These are phyloP conservation scores for Heterobasidion irregulare DNA, from an alignment of 1,284 basidiomycete species.

Conservation along the genomic window DNA sequence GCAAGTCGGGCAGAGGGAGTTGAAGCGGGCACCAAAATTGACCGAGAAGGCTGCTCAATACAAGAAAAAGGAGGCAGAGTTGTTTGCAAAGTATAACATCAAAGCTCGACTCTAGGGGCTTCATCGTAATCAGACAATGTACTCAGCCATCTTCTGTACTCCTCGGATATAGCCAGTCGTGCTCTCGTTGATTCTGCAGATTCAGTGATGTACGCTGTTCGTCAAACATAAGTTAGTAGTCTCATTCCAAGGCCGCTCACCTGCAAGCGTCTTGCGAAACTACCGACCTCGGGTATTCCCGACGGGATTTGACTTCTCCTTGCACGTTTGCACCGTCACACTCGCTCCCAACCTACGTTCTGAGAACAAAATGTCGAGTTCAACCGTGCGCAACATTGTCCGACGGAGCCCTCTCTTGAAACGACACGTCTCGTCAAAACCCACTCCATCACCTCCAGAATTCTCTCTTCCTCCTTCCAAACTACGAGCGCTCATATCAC, in stretches of 20 bases:
- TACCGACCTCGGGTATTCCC: too few relatives aligned
- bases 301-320: too few relatives aligned
- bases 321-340: too few relatives aligned
- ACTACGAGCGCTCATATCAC: slow-evolving; percentile 60
- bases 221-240: too few relatives aligned
- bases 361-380: too few relatives aligned
- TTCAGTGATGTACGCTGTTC: too few relatives aligned
- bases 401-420: slow-evolving; percentile 1
- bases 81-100: slow-evolving; percentile 51
- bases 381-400: neutral
- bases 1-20: slow-evolving; percentile 85
- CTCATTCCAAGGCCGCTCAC: too few relatives aligned
- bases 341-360: too few relatives aligned
- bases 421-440: slow-evolving; percentile 7
- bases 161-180: too few relatives aligned
- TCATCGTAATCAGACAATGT: neutral
- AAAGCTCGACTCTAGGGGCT: slow-evolving; percentile 42
- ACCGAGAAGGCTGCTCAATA: slow-evolving; percentile 42
- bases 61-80: slow-evolving; percentile 48
- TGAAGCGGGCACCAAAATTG: slow-evolving; percentile 60
- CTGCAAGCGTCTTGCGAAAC: too few relatives aligned
- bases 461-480: slow-evolving; percentile 42
- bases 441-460: neutral
- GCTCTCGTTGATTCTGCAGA: too few relatives aligned
- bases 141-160: too few relatives aligned